These are phyloP conservation scores for Penicillium sp. DNA, from an alignment of 2,329 filamentous ascomycete genomes.

Conservation along the genomic window DNA sequence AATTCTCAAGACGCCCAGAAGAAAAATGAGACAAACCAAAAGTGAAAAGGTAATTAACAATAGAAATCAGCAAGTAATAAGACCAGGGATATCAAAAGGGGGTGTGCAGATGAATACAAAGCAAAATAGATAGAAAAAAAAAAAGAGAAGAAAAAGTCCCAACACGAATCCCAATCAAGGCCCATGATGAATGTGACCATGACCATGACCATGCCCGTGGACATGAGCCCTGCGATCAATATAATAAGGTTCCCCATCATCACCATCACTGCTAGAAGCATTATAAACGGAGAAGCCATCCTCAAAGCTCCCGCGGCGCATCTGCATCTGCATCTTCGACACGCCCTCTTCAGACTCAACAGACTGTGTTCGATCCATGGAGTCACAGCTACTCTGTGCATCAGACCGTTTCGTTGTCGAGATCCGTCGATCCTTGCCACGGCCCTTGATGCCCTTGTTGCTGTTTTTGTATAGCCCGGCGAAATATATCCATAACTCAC, in stretches of 20 bases:
- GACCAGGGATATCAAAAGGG: conserved; percentile 4
- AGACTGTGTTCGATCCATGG: conserved; percentile 20
- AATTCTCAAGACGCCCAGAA: neutral
- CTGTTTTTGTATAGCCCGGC: conserved; percentile 89
- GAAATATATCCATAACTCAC: conserved; percentile 81
- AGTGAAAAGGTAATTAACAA: neutral
- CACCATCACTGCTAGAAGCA: conserved; percentile 36
- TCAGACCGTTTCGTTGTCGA: conserved; percentile 32
- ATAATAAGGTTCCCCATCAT: conserved; percentile 32
- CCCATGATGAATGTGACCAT: neutral
- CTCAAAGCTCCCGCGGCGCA: conserved; percentile 29
- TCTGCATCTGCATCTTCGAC: conserved; percentile 14
- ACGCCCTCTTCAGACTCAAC: conserved; percentile 28
- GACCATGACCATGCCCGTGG: neutral
- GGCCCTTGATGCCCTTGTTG: conserved; percentile 97
- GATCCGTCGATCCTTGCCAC: conserved; percentile 72
- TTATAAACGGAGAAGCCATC: conserved; percentile 32
- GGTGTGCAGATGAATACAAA: neutral
- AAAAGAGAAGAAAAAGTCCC: neutral
- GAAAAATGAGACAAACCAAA: neutral
- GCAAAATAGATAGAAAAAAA: neutral
- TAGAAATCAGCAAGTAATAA: neutral
- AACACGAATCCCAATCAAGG: neutral
- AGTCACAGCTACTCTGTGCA: conserved; percentile 1
- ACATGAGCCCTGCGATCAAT: conserved; percentile 21